Evolutionary conservation across 345 rosid species (phyloP), one percentile per base, ranked within the genome.

Genomic region (Draba incana): DNA sequence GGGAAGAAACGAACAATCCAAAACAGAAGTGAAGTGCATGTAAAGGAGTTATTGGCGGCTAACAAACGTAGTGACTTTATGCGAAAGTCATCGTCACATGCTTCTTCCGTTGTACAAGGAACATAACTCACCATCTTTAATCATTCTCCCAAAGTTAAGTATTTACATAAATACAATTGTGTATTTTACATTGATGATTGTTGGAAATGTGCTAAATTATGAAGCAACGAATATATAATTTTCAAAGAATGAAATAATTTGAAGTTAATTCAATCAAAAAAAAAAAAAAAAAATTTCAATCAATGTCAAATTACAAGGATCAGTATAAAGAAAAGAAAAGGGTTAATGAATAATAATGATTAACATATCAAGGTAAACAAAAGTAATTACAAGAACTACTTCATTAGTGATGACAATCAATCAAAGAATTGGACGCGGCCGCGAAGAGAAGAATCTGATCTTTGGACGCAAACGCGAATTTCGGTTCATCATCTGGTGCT

Each of bases 401-500:
- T 61, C 20, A 39, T 57, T 64, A 94, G 78, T 94, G 85, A 78
- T 84, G 98, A 75, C 98, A 94, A 77, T 86, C 93, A 55, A 94
- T 85, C 85, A 91, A 73, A 71, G 74, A 75, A 75, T 75, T 75
- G 6, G 96, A 82, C 10, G 93, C 82, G 3, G 84, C 66, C 23
- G 88, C 71, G 81, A 88, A 86, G 43, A 84, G 82, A 30, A 85
- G 79, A 51, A 80, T 80, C 61, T 83, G 88, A 33, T 84, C 82
- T 49, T 81, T 76, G 4, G 80, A 65, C 33, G 47, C 42, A 70
- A 76, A 76, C 52, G 85, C 81, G 53, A 84, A 87, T 66, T 81
- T 84, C 0, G 92, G 46, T 79, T 82, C 88, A 20, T 89, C 98
- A 27, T 83, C 94, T 20, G 92, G 98, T 12, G 99, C 98, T 24